Evolutionary conservation across 805 yeast genomes (phyloP).

Genomic region (Candida odintsovae): DNA sequence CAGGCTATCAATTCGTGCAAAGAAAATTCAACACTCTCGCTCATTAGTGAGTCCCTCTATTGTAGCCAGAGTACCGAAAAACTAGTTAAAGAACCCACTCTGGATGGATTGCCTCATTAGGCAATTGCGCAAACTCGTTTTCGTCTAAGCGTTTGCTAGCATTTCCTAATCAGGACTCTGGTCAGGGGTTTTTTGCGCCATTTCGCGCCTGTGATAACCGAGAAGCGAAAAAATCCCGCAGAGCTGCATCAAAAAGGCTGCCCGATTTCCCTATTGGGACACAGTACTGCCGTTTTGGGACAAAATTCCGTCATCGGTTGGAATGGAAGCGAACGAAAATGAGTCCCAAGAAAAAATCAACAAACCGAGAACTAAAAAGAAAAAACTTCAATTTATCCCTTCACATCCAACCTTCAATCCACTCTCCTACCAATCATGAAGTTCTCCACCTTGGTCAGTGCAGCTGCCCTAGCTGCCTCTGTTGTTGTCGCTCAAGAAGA

Average conservation of each 20-base stretch:
- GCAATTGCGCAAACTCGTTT: neutral
- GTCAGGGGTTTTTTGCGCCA: neutral
- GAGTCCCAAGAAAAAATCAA: neutral
- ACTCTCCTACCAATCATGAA: constrained; percentile 14
- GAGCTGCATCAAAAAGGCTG: neutral
- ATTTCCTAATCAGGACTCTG: neutral
- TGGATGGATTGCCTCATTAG: neutral
- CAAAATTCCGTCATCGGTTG: constrained; percentile 1
- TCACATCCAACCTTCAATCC: neutral
- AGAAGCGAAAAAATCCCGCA: neutral
- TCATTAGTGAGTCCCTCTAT: no score
- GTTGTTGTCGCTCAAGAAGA: constrained; percentile 20
- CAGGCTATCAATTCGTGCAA: no score
- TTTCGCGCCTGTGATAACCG: neutral
- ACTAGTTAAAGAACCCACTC: neutral
- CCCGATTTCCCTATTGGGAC: neutral
- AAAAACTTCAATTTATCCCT: neutral
- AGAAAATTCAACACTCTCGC: no score
- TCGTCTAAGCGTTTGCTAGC: no score
- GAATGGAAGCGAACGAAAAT: neutral
- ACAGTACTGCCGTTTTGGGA: neutral
- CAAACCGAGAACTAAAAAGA: neutral
- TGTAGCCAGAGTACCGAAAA: no score
- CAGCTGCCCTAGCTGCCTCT: constrained; percentile 18
- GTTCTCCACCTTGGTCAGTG: constrained; percentile 16